Conservation (phyloP, 2,329 filamentous ascomycete genomes). For the Calonectria ilicicola region DNA sequence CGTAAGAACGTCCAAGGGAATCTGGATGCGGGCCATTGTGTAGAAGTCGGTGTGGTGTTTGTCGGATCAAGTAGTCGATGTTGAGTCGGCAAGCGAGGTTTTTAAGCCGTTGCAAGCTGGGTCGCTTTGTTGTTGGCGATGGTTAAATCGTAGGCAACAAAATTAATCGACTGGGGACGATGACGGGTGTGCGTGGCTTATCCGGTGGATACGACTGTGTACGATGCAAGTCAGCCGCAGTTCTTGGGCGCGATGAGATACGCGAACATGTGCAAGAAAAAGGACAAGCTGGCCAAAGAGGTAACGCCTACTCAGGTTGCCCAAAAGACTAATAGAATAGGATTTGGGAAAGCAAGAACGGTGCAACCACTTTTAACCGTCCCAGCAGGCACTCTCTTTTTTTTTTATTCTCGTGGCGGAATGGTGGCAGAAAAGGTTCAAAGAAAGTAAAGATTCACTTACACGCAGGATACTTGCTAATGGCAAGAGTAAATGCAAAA, state of each 20-base stretch:
- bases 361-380: slow-evolving; percentile 1
- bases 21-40: slow-evolving; percentile 87
- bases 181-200: slow-evolving; percentile 37
- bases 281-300: slow-evolving; percentile 42
- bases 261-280: neutral
- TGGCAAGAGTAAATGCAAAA: neutral
- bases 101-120: neutral
- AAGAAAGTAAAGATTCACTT: neutral
- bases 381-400: neutral
- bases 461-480: neutral
- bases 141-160: slow-evolving; percentile 35
- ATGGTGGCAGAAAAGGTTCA: neutral
- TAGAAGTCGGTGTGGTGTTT: slow-evolving; percentile 23
- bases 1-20: slow-evolving; percentile 91
- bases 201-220: slow-evolving; percentile 20
- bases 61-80: slow-evolving; percentile 4
- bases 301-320: slow-evolving; percentile 12
- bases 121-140: neutral
- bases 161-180: slow-evolving; percentile 33
- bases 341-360: neutral
- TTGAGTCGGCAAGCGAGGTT: slow-evolving; percentile 4
- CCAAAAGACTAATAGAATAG: slow-evolving; percentile 10
- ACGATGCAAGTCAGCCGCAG: slow-evolving; percentile 13
- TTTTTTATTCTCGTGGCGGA: neutral
- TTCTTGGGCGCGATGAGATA: neutral